Evolutionary conservation across 2,329 filamentous ascomycete species (phyloP), one percentile per base, ranked within the genome.

Genomic region (Dothidotthia symphoricarpi): DNA sequence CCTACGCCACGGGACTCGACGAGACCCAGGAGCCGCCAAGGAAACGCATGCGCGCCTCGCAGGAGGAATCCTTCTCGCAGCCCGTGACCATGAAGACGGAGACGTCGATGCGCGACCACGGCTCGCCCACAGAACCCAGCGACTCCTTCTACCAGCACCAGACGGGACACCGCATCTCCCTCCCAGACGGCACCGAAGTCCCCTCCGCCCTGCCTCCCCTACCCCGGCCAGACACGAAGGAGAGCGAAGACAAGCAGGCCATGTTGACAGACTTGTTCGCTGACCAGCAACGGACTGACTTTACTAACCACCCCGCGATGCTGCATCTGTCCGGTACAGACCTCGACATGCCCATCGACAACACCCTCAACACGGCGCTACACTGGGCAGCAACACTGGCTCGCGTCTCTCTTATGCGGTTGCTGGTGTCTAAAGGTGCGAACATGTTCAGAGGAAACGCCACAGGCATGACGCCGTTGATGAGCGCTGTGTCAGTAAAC

Each of bases 381-480:
- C 91, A 97, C 61, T 98, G 93, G 93, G 93, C 93, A 2, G 89
- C 93, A 4, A 96, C 93, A 4, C 75, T 98, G 31, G 89, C 89
- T 3, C 85, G 91, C 12, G 84, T 95, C 63, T 80, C 86, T 1
- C 75, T 98, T 5, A 74, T 97, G 39, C 82, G 86, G 36, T 78
- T 90, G 0, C 75, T 98, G 9, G 86, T 97, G 38, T 76, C 82
- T 4, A 85, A 85, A 31, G 93, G 93, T 1, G 90, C 91, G 1
- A 95, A 84, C 51, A 88, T 95, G 31, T 87, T 84, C 62, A 81
- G 93, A 19, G 85, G 95, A 1, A 98, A 97, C 58, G 82, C 83
- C 16, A 85, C 85, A 1, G 93, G 93, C 11, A 90, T 97, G 66
- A 96, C 90, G 1, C 88, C 93, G 0, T 70, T 98, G 28, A 95